Conservation (phyloP, 768 basidiomycete species). For the Rickenella mellea region DNA sequence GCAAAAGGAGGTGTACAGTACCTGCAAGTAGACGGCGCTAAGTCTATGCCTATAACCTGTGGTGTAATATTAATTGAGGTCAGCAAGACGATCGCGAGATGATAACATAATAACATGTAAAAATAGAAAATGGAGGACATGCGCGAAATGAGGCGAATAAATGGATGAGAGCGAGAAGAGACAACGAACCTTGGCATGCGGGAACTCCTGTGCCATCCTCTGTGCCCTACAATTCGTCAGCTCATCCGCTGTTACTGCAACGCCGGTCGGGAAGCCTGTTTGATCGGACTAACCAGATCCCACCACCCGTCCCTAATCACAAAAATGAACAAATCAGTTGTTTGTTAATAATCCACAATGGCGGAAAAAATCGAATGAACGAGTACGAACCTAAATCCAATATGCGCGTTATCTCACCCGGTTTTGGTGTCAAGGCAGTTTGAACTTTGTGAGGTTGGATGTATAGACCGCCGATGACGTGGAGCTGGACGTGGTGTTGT, state of each 20-base stretch:
- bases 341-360: no score
- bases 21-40: background rate
- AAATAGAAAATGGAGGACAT: background rate
- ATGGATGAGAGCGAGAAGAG: no score
- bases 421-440: background rate
- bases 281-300: no score
- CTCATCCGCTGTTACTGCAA: no score
- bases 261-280: no score
- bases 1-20: no score
- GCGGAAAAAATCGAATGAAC: background rate
- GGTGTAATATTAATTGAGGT: no score
- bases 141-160: background rate
- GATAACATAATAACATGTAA: no score
- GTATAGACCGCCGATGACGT: background rate
- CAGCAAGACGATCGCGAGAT: no score
- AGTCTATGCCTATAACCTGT: background rate
- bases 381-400: background rate
- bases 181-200: background rate
- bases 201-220: constrained; percentile 1
- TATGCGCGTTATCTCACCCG: background rate
- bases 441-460: background rate
- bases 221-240: no score
- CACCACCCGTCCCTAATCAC: no score
- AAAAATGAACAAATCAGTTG: background rate
- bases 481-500: constrained; percentile 2